Evolutionary conservation across 345 rosid genomes (phyloP).

Genomic region (Lepidium sativum): DNA sequence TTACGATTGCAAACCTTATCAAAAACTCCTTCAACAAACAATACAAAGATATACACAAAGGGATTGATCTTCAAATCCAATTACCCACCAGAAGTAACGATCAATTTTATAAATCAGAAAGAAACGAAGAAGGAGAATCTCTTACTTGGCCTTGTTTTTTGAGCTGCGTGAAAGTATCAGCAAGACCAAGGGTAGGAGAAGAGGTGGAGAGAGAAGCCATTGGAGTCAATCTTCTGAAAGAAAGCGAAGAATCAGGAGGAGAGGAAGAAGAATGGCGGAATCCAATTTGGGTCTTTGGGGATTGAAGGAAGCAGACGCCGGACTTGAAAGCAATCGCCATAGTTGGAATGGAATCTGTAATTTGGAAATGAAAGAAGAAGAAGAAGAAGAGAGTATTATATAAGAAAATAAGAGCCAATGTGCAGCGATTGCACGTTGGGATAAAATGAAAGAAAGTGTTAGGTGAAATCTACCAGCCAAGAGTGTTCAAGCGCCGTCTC

Average conservation of each 20-base stretch:
- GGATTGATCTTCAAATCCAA: neutral
- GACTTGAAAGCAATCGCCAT: conserved; percentile 30
- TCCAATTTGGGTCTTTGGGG: conserved; percentile 26
- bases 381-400: neutral
- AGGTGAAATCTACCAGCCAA: conserved; percentile 27
- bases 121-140: neutral
- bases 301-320: conserved; percentile 16
- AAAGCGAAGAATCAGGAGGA: conserved; percentile 23
- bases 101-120: neutral
- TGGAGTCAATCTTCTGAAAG: conserved; percentile 42
- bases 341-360: neutral
- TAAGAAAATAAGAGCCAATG: neutral
- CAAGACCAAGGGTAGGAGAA: conserved; percentile 45
- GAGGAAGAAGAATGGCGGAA: conserved; percentile 12
- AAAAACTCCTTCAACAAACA: neutral
- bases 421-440: conserved; percentile 15
- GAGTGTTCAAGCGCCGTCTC: neutral
- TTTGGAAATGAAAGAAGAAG: neutral
- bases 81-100: conserved; percentile 1
- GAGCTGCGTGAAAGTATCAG: conserved; percentile 56
- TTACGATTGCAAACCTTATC: neutral
- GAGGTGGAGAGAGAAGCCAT: conserved; percentile 36
- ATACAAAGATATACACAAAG: neutral
- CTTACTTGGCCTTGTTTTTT: conserved; percentile 66
- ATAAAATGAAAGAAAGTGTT: conserved; percentile 5